Conservation (phyloP, 106 monocot genomes). For the Dendrobium chrysotoxum region DNA sequence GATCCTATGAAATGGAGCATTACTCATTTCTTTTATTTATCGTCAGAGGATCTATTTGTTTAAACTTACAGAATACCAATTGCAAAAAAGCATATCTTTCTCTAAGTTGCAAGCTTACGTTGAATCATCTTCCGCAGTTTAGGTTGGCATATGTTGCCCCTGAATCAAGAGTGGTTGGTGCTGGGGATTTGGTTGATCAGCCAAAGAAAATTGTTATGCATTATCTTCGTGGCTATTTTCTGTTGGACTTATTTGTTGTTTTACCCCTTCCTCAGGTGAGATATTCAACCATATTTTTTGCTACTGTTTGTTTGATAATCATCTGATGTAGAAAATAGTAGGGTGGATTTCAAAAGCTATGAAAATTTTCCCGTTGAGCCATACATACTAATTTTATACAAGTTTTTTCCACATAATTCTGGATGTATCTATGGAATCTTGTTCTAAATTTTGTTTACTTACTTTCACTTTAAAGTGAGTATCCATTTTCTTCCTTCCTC, state of each 20-base stretch:
- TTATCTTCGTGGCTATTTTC: slow-evolving; percentile 53
- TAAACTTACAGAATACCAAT: not conserved
- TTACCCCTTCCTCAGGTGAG: slow-evolving; percentile 62
- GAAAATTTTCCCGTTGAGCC: not conserved
- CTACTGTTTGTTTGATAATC: not conserved
- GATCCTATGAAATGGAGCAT: not conserved
- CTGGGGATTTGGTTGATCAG: slow-evolving; percentile 47
- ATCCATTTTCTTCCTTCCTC: not conserved
- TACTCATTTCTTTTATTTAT: not conserved
- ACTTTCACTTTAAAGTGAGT: not conserved
- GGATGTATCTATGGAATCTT: not conserved
- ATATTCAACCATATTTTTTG: not conserved
- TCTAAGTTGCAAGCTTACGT: not conserved
- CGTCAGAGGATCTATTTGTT: not conserved
- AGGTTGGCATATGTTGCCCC: slow-evolving; percentile 60
- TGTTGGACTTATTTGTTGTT: slow-evolving; percentile 44
- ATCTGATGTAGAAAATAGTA: not conserved
- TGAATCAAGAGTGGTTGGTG: slow-evolving; percentile 50
- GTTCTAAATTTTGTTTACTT: not conserved
- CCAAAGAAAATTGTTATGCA: slow-evolving; percentile 52
- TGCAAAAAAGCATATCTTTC: not conserved
- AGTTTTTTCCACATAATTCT: not conserved
- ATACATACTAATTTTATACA: not conserved
- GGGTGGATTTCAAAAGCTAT: not conserved
- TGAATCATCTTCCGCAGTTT: slow-evolving; percentile 37